A percentile compares a stretch with the other conserved stretches of the same genome.
Evolutionary conservation across 2,329 filamentous ascomycete species (phyloP).

Genomic region (Coniosporium tulheliwenetii): DNA sequence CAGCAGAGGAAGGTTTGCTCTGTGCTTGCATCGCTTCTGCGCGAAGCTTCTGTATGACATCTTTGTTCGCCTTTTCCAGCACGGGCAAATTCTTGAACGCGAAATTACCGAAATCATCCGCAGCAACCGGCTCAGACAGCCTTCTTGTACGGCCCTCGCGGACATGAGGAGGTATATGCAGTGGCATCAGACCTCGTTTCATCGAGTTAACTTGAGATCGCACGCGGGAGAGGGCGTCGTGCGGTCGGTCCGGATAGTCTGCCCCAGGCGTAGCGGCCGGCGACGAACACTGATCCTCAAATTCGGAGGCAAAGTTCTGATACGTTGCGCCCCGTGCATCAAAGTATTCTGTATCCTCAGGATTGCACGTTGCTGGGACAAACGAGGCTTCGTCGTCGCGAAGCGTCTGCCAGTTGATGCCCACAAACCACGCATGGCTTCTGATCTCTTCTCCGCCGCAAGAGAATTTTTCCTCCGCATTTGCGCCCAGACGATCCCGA

Average conservation of each 20-base stretch:
- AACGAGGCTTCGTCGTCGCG: constrained; percentile 95
- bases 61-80: constrained; percentile 95
- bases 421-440: constrained; percentile 74
- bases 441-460: constrained; percentile 87
- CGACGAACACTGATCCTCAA: constrained; percentile 75
- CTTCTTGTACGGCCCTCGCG: constrained; percentile 76
- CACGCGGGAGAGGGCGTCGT: constrained; percentile 84
- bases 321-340: constrained; percentile 82
- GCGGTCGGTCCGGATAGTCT: constrained; percentile 77
- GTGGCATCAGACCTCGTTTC: constrained; percentile 83
- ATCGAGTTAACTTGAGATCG: constrained; percentile 70
- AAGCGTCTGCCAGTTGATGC: constrained; percentile 76
- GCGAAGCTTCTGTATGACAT: constrained; percentile 90
- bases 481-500: constrained; percentile 66
- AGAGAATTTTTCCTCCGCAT: constrained; percentile 64
- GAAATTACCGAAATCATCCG: constrained; percentile 93
- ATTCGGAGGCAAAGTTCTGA: constrained; percentile 83
- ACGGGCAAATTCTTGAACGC: constrained; percentile 95
- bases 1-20: constrained; percentile 28
- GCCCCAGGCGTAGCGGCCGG: constrained; percentile 51
- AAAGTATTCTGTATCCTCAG: constrained; percentile 96
- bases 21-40: constrained; percentile 72
- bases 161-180: constrained; percentile 93
- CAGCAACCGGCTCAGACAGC: constrained; percentile 74
- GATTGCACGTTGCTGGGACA: constrained; percentile 80